Evolutionary conservation across 208 protist genomes (phyloP), one percentile per base, ranked within the genome.

Genomic region (Porcisia deanei): DNA sequence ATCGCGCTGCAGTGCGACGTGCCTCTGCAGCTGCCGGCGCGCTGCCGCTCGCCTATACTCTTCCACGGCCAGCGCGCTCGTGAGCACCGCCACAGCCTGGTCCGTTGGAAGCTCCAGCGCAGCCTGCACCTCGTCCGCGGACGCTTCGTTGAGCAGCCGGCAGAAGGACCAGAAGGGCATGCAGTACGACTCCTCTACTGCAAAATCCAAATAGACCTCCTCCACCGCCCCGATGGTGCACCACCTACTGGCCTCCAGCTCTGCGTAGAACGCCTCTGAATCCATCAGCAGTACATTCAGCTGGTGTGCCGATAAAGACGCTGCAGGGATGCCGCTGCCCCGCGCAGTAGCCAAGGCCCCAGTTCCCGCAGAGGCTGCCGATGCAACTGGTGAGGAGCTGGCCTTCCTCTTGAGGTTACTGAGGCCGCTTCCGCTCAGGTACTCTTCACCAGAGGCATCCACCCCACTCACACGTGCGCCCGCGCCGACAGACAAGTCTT

Each of bases 111-210:
- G 39, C 54, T 83, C 83, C 66, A 91, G 80, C 61, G 77, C 85
- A 14, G 47, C 45, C 76, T 91, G 81, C 67, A 94, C 80, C 59
- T 82, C 81, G 34, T 54, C 73, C 18, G 84, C 88, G 34, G 78
- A 69, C 18, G 71, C 25, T 5, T 67, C 73, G 75, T 89, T 73
- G 52, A 92, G 83, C 34, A 89, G 69, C 49, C 87, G 86, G 70
- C 86, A 90, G 73, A 94, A 88, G 22, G 76, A 72, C 88, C 82
- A 91, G 77, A 92, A 92, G 43, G 82, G 80, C 47, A 91, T 58
- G n/a, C 86, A 82, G 63, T 88, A 91, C 25, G 83, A 85, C 68
- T 92, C 86, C 30, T 79, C 61, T 55, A 91, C 85, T 45, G 73
- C 81, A 25, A 94, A 81, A 63, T 85, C 81, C 2, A 86, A 34